These are phyloP conservation scores for Diversispora epigaea DNA, from an alignment of 192 early-diverging fungal genomes.

Conservation along the genomic window DNA sequence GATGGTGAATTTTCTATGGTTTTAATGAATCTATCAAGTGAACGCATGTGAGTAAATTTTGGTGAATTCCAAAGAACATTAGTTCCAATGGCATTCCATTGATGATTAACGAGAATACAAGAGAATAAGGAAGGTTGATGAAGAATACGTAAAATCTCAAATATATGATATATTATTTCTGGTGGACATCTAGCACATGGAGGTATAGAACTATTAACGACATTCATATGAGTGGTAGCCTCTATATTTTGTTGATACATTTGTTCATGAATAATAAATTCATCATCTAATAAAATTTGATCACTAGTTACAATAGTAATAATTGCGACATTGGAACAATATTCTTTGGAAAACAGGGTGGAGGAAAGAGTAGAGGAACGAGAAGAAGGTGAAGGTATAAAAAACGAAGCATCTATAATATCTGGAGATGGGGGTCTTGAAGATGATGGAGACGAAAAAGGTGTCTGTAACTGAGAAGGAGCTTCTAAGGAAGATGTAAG, in stretches of 20 bases:
- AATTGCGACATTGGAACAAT: background rate
- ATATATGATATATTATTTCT: slow-evolving; percentile 22
- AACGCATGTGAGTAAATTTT: slow-evolving; percentile 31
- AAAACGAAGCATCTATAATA: background rate
- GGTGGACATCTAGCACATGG: slow-evolving; percentile 28
- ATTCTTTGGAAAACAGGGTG: background rate
- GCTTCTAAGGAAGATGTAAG: slow-evolving; percentile 24
- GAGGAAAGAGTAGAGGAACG: slow-evolving; percentile 26
- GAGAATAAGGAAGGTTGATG: slow-evolving; percentile 29
- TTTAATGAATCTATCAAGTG: slow-evolving; percentile 32
- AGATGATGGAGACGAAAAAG: slow-evolving; percentile 24
- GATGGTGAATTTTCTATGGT: slow-evolving; percentile 17
- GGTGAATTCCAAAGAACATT: slow-evolving; percentile 30
- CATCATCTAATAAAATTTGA: slow-evolving; percentile 8
- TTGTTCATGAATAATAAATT: background rate
- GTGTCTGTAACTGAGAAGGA: slow-evolving; percentile 31
- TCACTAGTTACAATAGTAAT: slow-evolving; percentile 8
- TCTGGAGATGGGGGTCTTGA: slow-evolving; percentile 25
- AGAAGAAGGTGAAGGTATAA: slow-evolving; percentile 19
- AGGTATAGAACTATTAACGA: slow-evolving; percentile 22
- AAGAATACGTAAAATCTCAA: slow-evolving; percentile 20
- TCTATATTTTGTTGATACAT: slow-evolving; percentile 8
- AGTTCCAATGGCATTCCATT: slow-evolving; percentile 29
- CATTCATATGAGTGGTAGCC: background rate
- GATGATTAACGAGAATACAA: slow-evolving; percentile 25